Base-by-base conservation (phyloP, 73 alveolate genomes). In the Paramecium sexaurelia region DNA sequence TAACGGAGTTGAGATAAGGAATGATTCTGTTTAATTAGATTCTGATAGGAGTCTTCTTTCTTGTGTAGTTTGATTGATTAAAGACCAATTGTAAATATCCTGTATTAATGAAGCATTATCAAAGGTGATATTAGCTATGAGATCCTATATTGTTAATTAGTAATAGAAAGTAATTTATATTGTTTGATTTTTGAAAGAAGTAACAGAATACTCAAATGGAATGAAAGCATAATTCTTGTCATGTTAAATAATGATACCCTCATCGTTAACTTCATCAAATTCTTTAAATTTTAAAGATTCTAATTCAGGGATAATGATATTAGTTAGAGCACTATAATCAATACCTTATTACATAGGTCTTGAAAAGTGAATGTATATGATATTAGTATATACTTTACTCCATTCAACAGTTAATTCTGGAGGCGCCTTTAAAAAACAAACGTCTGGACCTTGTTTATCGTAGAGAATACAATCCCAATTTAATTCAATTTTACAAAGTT, bases 381-480 rank as follows among this genome's bases (percentile, higher is more conserved):
- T 43, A 78, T 78, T 78, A 9, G 43, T 17, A 15, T 29, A 13
- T 5, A 39, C 90, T 17, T 13, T 10, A 20, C 73, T 45, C 43
- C 47, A 37, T 24, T 9, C 22, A 3, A 41, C 19, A 5, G 68
- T 41, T 2, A 78, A 9, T 40, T 37, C 4, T 1, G 90, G 90
- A 36, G 90, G 75, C 6, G 43, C 75, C 22, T 22, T 41, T 19
- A 26, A 1, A 45, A 78, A 78, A 15, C 90, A 78, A 39, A 78
- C 73, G 41, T 78, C 90, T n/a, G 90, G 90, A 29, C 92, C 84
- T 56, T 85, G 55, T 4, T 43, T 40, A 39, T 78, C 90, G 22
- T 78, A 78, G 9, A 78, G 55, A 3, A 78, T 17, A 56, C 92
- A 85, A 29, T 55, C 92, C 82, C 84, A 85, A 20, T 36, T 36